phyloP scores from a whole-genome alignment of 164 flowering plant genomes.

The Malania oleifera region DNA sequence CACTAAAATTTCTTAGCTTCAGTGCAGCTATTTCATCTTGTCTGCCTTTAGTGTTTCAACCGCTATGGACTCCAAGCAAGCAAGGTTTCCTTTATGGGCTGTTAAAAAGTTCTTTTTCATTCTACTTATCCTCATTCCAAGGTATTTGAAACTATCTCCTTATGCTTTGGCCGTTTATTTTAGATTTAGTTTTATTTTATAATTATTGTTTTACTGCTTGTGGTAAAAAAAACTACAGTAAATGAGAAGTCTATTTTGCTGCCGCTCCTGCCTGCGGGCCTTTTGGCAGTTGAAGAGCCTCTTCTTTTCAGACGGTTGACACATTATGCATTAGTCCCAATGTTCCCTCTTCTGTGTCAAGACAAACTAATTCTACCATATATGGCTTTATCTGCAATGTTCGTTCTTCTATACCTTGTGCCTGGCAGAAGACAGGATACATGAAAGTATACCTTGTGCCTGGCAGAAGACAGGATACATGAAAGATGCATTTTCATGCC shows the following conservation, averaged over 20 bases:
- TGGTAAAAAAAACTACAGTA: constrained; percentile 43
- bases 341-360: constrained; percentile 83
- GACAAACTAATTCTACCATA: constrained; percentile 72
- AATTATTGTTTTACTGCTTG: neutral
- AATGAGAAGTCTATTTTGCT: constrained; percentile 92
- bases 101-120: constrained; percentile 71
- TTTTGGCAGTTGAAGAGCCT: constrained; percentile 74
- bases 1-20: constrained; percentile 59
- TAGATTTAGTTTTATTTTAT: neutral
- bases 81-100: constrained; percentile 72
- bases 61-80: constrained; percentile 62
- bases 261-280: constrained; percentile 86
- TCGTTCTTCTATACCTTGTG: constrained; percentile 39
- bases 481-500: constrained; percentile 7
- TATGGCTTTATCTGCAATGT: constrained; percentile 46
- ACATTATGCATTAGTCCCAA: constrained; percentile 63
- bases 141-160: constrained; percentile 31
- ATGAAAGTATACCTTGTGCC: constrained; percentile 34
- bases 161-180: neutral
- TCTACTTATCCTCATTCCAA: constrained; percentile 91
- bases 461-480: constrained; percentile 21
- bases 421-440: constrained; percentile 29
- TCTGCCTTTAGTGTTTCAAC: constrained; percentile 82
- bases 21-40: constrained; percentile 46
- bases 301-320: constrained; percentile 51